These are phyloP conservation scores for Fragosphaeria purpurea DNA, from an alignment of 2,329 filamentous ascomycete genomes.

Conservation along the genomic window DNA sequence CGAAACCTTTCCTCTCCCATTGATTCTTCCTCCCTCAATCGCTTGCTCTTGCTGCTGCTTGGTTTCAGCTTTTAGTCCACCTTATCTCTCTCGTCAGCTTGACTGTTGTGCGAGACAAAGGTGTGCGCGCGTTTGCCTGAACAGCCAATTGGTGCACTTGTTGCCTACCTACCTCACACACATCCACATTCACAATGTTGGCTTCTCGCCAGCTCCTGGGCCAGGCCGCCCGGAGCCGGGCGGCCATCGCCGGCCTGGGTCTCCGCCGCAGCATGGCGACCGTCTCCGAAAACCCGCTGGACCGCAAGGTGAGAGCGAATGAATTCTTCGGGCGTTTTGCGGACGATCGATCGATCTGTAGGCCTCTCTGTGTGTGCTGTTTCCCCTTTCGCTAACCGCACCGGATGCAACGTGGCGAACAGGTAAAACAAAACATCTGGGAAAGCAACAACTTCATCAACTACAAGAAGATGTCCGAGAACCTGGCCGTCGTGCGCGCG, in stretches of 20 bases:
- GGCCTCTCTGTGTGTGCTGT: background rate
- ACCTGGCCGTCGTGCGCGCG: slow-evolving; percentile 78
- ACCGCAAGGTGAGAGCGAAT: slow-evolving; percentile 60
- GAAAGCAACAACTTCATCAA: slow-evolving; percentile 97
- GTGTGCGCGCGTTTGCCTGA: background rate
- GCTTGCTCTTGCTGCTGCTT: background rate
- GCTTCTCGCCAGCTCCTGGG: slow-evolving; percentile 62
- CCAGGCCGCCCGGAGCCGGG: slow-evolving; percentile 51
- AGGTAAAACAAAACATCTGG: slow-evolving; percentile 91
- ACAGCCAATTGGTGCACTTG: no score
- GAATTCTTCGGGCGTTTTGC: background rate
- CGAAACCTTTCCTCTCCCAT: slow-evolving; percentile 2
- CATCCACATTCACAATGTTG: slow-evolving; percentile 41
- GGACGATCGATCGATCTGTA: no score
- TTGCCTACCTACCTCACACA: background rate
- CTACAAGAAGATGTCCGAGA: slow-evolving; percentile 99
- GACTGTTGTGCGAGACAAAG: slow-evolving; percentile 1
- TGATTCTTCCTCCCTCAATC: background rate
- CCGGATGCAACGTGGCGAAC: slow-evolving; percentile 4
- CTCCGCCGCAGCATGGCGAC: slow-evolving; percentile 68
- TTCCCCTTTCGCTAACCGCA: slow-evolving; percentile 7
- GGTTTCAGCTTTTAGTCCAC: background rate
- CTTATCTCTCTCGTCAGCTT: slow-evolving; percentile 6
- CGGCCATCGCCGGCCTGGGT: slow-evolving; percentile 47
- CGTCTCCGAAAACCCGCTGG: slow-evolving; percentile 73